These are phyloP conservation scores for Thelephora aurantiotincta DNA, from an alignment of 768 basidiomycete species.

Conservation along the genomic window DNA sequence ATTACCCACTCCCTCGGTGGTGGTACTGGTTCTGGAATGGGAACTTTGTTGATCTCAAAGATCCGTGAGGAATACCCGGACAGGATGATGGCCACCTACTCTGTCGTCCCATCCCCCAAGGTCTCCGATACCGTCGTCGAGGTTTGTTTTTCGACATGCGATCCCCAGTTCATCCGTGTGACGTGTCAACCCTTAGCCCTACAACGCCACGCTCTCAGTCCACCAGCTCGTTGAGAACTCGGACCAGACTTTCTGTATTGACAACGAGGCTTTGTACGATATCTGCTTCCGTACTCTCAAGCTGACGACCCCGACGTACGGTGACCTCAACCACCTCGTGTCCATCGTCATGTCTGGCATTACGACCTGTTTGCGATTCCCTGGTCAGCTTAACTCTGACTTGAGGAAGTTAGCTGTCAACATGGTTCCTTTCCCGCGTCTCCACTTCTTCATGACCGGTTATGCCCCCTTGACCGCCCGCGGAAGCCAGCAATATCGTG, in stretches of 20 bases:
- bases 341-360: slow-evolving; percentile 98
- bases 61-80: slow-evolving; percentile 99
- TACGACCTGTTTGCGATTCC: slow-evolving; percentile 98
- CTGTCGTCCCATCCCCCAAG: slow-evolving; percentile 93
- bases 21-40: slow-evolving; percentile 99
- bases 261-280: slow-evolving; percentile 98
- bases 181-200: slow-evolving; percentile 40
- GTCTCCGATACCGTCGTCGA: slow-evolving; percentile 99
- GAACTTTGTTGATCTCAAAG: slow-evolving; percentile 96
- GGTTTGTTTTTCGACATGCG: slow-evolving; percentile 22
- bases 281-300: slow-evolving; percentile 98
- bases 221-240: slow-evolving; percentile 99
- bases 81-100: slow-evolving; percentile 99
- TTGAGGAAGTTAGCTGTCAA: slow-evolving; percentile 97
- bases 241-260: slow-evolving; percentile 99
- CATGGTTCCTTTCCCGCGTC: slow-evolving; percentile 99
- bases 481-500: slow-evolving; percentile 90
- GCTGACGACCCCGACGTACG: slow-evolving; percentile 89
- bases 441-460: slow-evolving; percentile 99
- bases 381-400: slow-evolving; percentile 98
- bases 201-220: slow-evolving; percentile 96
- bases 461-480: slow-evolving; percentile 91
- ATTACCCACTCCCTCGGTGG: slow-evolving; percentile 98
- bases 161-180: not conserved
- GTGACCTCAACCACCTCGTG: slow-evolving; percentile 95